Evolutionary conservation across 768 basidiomycete species (phyloP), one percentile per base, ranked within the genome.

Genomic region (Mycena rebaudengoi): DNA sequence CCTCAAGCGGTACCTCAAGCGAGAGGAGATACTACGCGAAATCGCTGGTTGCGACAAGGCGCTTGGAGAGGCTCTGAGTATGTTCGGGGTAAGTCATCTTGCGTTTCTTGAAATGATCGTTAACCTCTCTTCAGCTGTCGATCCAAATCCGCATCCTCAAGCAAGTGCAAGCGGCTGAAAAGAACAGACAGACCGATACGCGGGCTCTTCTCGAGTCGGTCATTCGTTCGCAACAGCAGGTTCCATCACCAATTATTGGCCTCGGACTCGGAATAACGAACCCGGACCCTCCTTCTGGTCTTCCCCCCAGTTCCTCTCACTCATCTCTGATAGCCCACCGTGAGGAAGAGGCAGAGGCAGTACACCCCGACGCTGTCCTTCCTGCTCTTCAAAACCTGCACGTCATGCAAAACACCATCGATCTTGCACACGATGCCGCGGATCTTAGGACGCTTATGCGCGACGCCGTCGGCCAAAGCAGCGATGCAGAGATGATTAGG

Each of bases 1-100:
- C 77, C 75, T 95, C 65, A 91, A 92, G 74, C 83, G 91, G 5
- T 94, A 91, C 70, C 81, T 95, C 37, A 88, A 88, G 71, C 85
- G 91, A 41, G 88, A 91, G 37, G 91, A 94, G 65, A 89, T 89
- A 28, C 71, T 82, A 16, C 76, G 79, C 3, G 82, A 85, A 30
- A 86, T 94, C 14, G 63, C 74, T 0, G 78, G 58, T 2, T 88
- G 88, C 52, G 85, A 89, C 56, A 76, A 78, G 10, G 78, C 78
- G 5, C 81, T 94, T 21, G 80, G 79, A 5, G 87, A 91, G 56
- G 86, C 87, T 5, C 73, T 90, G 39, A 74, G 75, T n/a, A 79
- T 88, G 71, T 89, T 91, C 69, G 79, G 84, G 32, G 84, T 86
- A 64, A 57, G 60, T 40, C 81, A 73, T 6, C 30, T 14, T 23